Percentiles rank a stretch among this genome's conserved stretches.
phyloP scores from a whole-genome alignment of 140 eudicot genomes.

The Artemisia princeps region DNA sequence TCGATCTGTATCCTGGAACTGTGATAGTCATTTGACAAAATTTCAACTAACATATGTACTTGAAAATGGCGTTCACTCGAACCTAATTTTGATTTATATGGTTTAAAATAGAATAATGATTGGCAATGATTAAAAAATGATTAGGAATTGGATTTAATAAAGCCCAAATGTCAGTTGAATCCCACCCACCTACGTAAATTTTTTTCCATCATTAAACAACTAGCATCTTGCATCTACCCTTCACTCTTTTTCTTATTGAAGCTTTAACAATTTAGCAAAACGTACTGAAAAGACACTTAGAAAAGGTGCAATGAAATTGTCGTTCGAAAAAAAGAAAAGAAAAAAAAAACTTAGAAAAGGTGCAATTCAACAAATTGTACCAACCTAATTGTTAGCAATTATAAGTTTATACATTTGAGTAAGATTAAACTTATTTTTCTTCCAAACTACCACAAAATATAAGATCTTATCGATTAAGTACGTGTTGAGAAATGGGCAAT shows the following conservation, averaged over 20 bases:
- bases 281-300: not conserved
- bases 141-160: not conserved
- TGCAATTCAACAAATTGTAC: not conserved
- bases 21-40: not conserved
- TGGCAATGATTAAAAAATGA: conserved; percentile 22
- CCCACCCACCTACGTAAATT: not conserved
- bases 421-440: no score
- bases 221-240: not conserved
- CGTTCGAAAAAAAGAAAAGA: no score
- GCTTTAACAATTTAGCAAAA: not conserved
- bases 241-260: not conserved
- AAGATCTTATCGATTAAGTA: no score
- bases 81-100: conserved; percentile 2
- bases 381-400: no score
- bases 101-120: conserved; percentile 22
- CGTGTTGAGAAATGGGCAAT: no score
- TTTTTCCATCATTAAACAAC: not conserved
- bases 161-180: conserved; percentile 11
- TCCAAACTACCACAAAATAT: no score
- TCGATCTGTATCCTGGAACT: not conserved
- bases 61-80: conserved; percentile 8
- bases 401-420: no score
- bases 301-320: not conserved
- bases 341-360: not conserved
- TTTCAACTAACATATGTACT: not conserved